Conservation (phyloP, 257 asterid species). For the Rehmannia glutinosa region DNA sequence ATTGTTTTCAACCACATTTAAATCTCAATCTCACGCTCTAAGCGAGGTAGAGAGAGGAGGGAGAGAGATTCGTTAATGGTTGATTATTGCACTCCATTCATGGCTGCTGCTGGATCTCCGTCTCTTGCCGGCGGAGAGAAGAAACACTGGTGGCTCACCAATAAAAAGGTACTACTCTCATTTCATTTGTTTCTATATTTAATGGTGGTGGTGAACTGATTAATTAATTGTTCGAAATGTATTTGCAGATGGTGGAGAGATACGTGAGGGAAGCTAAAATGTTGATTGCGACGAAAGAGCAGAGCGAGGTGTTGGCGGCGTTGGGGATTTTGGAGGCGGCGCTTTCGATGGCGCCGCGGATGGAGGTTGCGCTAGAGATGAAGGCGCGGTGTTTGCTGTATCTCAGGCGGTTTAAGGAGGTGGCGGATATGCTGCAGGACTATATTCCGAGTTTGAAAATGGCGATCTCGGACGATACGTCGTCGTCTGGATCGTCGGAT, state of each 20-base stretch:
- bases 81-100: constrained; percentile 37
- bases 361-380: constrained; percentile 73
- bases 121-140: constrained; percentile 45
- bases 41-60: no score
- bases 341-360: constrained; percentile 62
- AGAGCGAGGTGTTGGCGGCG: constrained; percentile 56
- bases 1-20: no score
- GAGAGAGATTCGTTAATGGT: constrained; percentile 24
- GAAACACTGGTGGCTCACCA: constrained; percentile 97
- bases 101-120: constrained; percentile 67
- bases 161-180: constrained; percentile 47
- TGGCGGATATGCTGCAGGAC: constrained; percentile 87
- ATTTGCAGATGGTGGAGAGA: constrained; percentile 71
- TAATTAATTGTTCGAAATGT: neutral
- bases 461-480: constrained; percentile 41
- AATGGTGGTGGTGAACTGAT: neutral
- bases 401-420: constrained; percentile 83
- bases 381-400: constrained; percentile 75
- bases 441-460: constrained; percentile 76
- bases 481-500: constrained; percentile 61
- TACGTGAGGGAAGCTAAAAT: constrained; percentile 73
- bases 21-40: no score
- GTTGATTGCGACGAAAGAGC: constrained; percentile 69
- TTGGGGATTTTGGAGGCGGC: constrained; percentile 75
- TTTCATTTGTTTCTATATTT: neutral